Evolutionary conservation across 1,139 yeast species (phyloP), one percentile per base, ranked within the genome.

Genomic region (Pichia terricola): DNA sequence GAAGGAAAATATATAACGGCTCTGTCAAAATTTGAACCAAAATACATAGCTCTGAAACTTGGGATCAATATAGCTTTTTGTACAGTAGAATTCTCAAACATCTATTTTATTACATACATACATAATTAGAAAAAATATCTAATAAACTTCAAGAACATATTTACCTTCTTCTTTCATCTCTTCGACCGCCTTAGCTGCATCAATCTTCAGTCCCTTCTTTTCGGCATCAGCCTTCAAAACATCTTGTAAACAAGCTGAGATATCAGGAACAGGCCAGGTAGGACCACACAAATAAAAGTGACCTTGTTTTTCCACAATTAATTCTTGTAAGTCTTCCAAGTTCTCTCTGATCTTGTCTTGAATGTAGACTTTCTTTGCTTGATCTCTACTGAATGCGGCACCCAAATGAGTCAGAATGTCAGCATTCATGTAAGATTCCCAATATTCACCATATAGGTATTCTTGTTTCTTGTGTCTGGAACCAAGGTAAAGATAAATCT

Each of bases 261-360:
- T 85, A 64, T 89, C 96, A 22, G 97, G 96, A 57, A 91, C 97
- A 30, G 98, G 98, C 98, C 98, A 91, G 2, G 97, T 91, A 39
- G 97, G 97, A 52, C 98, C 98, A 79, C 98, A 91, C 61, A 91
- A 74, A 68, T 91, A 91, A 76, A 91, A 89, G 27, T 88, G 81
- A 47, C 97, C 98, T 45, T 81, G 70, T 66, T 88, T 75, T 49
- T 69, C 68, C 40, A 82, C 82, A 63, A 89, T 77, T 34, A 96
- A 94, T 45, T 78, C 84, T 45, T 85, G 83, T 64, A 91, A 73
- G 35, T 76, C 81, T 46, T 71, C 75, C 58, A 87, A 69, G 49
- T 79, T 75, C 60, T 87, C 88, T 59, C 89, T 77, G 61, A 91
- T 89, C 64, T 83, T 81, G 65, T 91, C 96, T 68, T 91, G 97